Base-by-base conservation (phyloP, 176 grass and related monocot genomes). In the Dendrocalamus sinicus region DNA sequence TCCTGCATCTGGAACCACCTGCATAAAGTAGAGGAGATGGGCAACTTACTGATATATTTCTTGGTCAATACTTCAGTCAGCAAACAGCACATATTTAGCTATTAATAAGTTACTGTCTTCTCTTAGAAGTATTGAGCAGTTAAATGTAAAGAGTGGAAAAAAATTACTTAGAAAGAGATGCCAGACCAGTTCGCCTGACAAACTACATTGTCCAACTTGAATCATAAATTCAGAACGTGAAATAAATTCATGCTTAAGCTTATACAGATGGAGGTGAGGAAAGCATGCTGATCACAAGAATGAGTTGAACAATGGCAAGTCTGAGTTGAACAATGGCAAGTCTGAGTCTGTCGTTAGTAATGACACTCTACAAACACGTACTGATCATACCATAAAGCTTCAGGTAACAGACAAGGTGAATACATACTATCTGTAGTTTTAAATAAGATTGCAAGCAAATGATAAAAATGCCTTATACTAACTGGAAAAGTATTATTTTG, bases 1-100 rank as follows among this genome's bases (percentile, higher is more conserved):
- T 3, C 97, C 97, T 54, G 94, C 94, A 83, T 99, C 94, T 43
- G 88, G 82, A 55, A 96, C 91, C 59, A 99, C 88, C 97, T 99
- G 84, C 81, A 84, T 76, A 66, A 30, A 62, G 43, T 43, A 50
- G 12, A 41, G 9, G 10, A 74, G 32, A 73, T 44, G 60, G 8
- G 70, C 74, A 14, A 13, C 37, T 37, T 67, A 24, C 2, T 51
- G 3, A 52, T 13, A 20, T 37, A 70, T 64, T 44, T 23, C 22
- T 76, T 37, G 35, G 14, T 54, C 14, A 85, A 66, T 41, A 69
- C 13, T 44, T 4, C 72, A 35, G 46, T 53, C 2, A 62, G 11
- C 39, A 72, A 9, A 46, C n/a, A 62, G 11, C 59, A 12, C n/a
- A 24, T 26, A 24, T 53, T 53, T 53, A 53, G 51, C 51, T 17